phyloP scores from a whole-genome alignment of 2,329 filamentous ascomycete genomes.

The Xenosphaeropsis pyriputrescens region DNA sequence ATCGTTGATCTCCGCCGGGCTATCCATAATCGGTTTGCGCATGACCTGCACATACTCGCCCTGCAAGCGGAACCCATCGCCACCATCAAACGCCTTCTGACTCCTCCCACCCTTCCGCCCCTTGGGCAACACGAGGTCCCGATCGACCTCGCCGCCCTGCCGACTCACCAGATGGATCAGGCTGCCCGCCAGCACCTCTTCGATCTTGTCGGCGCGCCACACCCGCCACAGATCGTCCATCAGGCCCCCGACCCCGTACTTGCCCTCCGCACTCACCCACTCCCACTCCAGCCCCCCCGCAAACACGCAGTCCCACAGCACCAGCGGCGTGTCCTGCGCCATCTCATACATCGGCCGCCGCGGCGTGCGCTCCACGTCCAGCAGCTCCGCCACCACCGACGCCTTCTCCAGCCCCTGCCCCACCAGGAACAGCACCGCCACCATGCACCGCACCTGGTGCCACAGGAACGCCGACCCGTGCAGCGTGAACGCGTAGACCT shows the following conservation, averaged over 20 bases:
- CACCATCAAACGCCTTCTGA: constrained; percentile 36
- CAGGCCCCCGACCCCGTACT: constrained; percentile 50
- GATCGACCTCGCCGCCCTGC: constrained; percentile 18
- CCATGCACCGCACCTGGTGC: constrained; percentile 95
- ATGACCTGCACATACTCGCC: constrained; percentile 41
- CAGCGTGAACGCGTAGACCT: constrained; percentile 78
- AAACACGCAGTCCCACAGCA: constrained; percentile 94
- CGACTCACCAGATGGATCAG: constrained; percentile 48
- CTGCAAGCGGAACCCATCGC: constrained; percentile 30
- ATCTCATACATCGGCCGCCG: constrained; percentile 78
- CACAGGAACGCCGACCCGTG: constrained; percentile 88
- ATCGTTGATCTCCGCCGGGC: constrained; percentile 41
- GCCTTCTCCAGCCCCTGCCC: constrained; percentile 77
- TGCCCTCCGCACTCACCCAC: constrained; percentile 56
- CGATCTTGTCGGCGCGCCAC: constrained; percentile 78
- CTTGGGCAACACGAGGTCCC: constrained; percentile 20
- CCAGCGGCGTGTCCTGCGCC: constrained; percentile 78
- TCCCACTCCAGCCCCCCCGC: constrained; percentile 68
- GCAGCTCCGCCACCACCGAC: constrained; percentile 54
- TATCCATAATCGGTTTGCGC: constrained; percentile 30
- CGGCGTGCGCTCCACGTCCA: constrained; percentile 59
- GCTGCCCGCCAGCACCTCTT: constrained; percentile 68
- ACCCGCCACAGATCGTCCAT: constrained; percentile 66
- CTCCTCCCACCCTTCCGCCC: constrained; percentile 10
- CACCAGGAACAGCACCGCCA: constrained; percentile 81